Evolutionary conservation across 345 rosid species (phyloP), one percentile per base, ranked within the genome.

Genomic region (Dimocarpus longan): DNA sequence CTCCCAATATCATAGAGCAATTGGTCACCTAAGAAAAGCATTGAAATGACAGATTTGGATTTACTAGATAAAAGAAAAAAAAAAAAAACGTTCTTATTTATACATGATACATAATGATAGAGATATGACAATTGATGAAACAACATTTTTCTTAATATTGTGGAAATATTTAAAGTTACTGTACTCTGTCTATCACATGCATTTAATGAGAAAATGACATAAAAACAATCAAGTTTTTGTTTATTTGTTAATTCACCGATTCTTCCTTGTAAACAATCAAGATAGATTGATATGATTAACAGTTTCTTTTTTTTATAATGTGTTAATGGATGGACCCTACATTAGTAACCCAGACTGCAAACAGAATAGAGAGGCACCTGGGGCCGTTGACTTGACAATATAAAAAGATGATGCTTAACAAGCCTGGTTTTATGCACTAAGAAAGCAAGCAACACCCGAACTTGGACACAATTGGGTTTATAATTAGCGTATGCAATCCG

Each of bases 201-300:
- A 18, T 43, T 70, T 39, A 5, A n/a, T 12, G 66, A 71, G 77
- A 67, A 62, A 66, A 77, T 32, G 78, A 81, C 70, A 22, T 26
- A 15, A 37, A 32, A 18, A 59, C 4, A 32, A 2, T 32, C 2
- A 3, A 32, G 37, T 32, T 32, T 32, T 32, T 1, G 37, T 32
- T 32, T 32, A 32, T 32, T 32, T 32, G 37, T 32, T 0, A 32
- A 32, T 32, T 32, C 37, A 32, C 37, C 3, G 37, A 32, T 32
- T 32, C 3, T 1, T 68, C 68, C 40, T 64, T 26, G 32, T 24
- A 26, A 39, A 39, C 3, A 68, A 68, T 68, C 50, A 66, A 40
- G 46, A 46, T 46, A 42, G n/a, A 68, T n/a, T 8, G 71, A 37
- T 7, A 5, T 42, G 46, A 42, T 43, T 40, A 18, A 43, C 5